Evolutionary conservation across 768 basidiomycete genomes (phyloP).

Genomic region (Sarcodon aspratus): DNA sequence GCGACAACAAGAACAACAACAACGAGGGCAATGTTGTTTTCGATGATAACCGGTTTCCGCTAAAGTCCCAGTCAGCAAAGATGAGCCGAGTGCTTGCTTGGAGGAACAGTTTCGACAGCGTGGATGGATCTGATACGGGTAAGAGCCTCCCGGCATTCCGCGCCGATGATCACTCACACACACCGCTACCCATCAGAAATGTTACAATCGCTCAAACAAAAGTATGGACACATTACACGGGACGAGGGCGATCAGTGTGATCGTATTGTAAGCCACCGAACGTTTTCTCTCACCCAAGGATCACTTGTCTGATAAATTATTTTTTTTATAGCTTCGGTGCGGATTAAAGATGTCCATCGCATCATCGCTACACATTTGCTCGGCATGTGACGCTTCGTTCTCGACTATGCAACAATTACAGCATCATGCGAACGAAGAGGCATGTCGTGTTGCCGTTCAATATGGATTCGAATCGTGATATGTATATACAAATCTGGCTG

Average conservation of each 20-base stretch:
- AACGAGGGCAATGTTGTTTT: slow-evolving; percentile 14
- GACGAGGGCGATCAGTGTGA: background rate
- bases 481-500: background rate
- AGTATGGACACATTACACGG: background rate
- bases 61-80: slow-evolving; percentile 16
- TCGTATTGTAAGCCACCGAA: background rate
- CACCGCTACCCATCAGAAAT: background rate
- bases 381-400: slow-evolving; percentile 66
- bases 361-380: slow-evolving; percentile 39
- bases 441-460: slow-evolving; percentile 62
- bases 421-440: slow-evolving; percentile 57
- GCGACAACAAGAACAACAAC: slow-evolving; percentile 45
- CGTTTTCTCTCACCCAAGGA: slow-evolving; percentile 22
- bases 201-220: background rate
- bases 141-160: slow-evolving; percentile 10
- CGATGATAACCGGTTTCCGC: too few relatives aligned
- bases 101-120: slow-evolving; percentile 46
- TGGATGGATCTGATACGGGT: slow-evolving; percentile 30
- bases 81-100: slow-evolving; percentile 64
- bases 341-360: slow-evolving; percentile 3
- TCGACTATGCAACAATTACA: slow-evolving; percentile 44
- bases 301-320: slow-evolving; percentile 54
- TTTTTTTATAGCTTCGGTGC: slow-evolving; percentile 10
- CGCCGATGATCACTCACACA: slow-evolving; percentile 1
- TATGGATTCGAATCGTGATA: slow-evolving; percentile 51